These are phyloP conservation scores for Aspergillus felis DNA, from an alignment of 2,329 filamentous ascomycete genomes.

Conservation along the genomic window DNA sequence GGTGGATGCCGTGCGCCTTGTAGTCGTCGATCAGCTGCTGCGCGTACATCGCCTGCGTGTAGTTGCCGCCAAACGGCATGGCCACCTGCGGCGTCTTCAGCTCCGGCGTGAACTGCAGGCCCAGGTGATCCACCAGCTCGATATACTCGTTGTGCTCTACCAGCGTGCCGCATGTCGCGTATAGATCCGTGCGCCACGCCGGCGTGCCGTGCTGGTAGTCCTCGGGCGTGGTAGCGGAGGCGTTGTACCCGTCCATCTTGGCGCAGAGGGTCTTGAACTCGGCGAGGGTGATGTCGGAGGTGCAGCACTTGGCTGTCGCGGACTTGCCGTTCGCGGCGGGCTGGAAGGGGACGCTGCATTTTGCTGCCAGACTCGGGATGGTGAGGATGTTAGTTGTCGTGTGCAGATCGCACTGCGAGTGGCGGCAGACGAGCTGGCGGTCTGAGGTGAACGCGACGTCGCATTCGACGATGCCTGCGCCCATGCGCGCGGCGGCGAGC, in stretches of 20 bases:
- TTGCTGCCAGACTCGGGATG: slow-evolving; percentile 15
- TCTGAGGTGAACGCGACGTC: slow-evolving; percentile 18
- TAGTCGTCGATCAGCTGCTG: slow-evolving; percentile 20
- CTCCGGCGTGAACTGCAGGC: slow-evolving; percentile 17
- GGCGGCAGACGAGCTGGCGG: slow-evolving; percentile 16
- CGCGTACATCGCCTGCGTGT: slow-evolving; percentile 16
- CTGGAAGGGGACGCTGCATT: slow-evolving; percentile 15
- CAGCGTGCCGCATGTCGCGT: slow-evolving; percentile 14
- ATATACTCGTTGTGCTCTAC: slow-evolving; percentile 17
- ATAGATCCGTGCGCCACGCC: slow-evolving; percentile 14
- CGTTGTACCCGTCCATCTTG: slow-evolving; percentile 19
- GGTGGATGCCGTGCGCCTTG: slow-evolving; percentile 13
- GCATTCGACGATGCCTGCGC: slow-evolving; percentile 16
- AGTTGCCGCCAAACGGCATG: slow-evolving; percentile 16
- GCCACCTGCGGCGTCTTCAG: slow-evolving; percentile 14
- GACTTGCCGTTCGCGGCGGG: slow-evolving; percentile 6
- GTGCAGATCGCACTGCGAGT: slow-evolving; percentile 20
- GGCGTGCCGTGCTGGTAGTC: slow-evolving; percentile 18
- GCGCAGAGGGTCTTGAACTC: slow-evolving; percentile 19
- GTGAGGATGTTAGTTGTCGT: slow-evolving; percentile 18
- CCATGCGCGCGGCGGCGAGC: slow-evolving; percentile 16
- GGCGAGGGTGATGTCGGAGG: slow-evolving; percentile 16
- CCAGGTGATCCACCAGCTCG: slow-evolving; percentile 12
- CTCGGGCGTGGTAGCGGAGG: slow-evolving; percentile 12
- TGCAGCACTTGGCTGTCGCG: slow-evolving; percentile 16